These are phyloP conservation scores for Cladophialophora psammophila DNA, from an alignment of 2,329 filamentous ascomycete genomes.

Conservation along the genomic window DNA sequence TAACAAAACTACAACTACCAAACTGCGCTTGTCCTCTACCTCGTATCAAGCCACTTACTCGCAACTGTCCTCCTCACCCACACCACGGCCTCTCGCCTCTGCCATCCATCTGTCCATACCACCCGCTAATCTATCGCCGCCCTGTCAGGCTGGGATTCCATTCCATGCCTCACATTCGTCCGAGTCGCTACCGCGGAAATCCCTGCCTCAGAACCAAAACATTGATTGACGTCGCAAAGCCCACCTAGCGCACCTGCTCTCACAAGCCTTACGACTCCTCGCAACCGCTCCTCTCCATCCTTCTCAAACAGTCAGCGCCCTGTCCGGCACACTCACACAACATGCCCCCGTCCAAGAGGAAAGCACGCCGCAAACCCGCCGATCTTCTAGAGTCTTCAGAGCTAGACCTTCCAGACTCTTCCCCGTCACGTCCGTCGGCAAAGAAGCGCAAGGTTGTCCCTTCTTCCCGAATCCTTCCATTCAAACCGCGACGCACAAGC, in stretches of 20 bases:
- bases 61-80: conserved; percentile 2
- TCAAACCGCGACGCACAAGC: conserved; percentile 6
- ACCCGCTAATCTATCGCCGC: not conserved
- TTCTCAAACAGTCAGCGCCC: not conserved
- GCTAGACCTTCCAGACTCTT: conserved; percentile 56
- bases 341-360: conserved; percentile 40
- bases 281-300: not conserved
- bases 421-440: conserved; percentile 54
- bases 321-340: not conserved
- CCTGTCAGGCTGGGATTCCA: conserved; percentile 18
- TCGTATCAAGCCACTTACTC: conserved; percentile 4
- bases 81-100: not conserved
- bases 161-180: conserved; percentile 17
- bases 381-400: conserved; percentile 46
- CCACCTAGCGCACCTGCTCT: conserved; percentile 23
- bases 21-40: conserved; percentile 6
- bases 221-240: conserved; percentile 38
- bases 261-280: not conserved
- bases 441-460: conserved; percentile 58
- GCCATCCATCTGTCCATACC: not conserved
- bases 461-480: conserved; percentile 15
- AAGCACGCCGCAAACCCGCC: conserved; percentile 38
- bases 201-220: conserved; percentile 37
- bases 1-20: conserved; percentile 6
- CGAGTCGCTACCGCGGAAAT: conserved; percentile 25